Evolutionary conservation across 164 flowering plant species (phyloP).

Genomic region (Pachysandra terminalis): DNA sequence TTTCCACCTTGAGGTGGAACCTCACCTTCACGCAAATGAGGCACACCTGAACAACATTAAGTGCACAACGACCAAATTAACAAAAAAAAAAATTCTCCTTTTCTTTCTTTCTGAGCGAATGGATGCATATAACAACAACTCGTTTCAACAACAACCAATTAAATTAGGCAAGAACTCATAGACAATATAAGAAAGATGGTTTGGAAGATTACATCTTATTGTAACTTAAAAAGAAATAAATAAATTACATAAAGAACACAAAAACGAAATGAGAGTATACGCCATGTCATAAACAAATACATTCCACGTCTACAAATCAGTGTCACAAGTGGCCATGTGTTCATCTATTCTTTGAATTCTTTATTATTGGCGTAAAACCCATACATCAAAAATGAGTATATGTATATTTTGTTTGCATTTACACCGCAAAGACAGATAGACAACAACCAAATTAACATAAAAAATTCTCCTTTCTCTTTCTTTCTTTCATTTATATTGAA

Average conservation of each 20-base stretch:
- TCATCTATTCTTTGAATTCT: neutral
- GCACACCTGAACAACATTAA: constrained; percentile 41
- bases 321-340: neutral
- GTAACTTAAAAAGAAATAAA: neutral
- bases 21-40: constrained; percentile 64
- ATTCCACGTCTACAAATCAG: neutral
- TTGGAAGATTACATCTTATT: neutral
- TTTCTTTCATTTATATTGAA: no score
- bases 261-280: no score
- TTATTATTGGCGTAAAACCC: neutral
- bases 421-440: neutral
- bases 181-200: no score
- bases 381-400: neutral
- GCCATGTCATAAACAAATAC: neutral
- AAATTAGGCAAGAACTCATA: no score
- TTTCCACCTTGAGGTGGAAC: constrained; percentile 59
- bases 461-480: no score
- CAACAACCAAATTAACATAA: neutral
- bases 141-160: no score
- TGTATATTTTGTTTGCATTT: neutral
- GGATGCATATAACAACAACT: neutral
- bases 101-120: neutral
- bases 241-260: neutral
- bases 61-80: neutral
- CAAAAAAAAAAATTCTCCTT: neutral